Evolutionary conservation across 805 yeast species (phyloP).

Genomic region (Candida methanosorbosa): DNA sequence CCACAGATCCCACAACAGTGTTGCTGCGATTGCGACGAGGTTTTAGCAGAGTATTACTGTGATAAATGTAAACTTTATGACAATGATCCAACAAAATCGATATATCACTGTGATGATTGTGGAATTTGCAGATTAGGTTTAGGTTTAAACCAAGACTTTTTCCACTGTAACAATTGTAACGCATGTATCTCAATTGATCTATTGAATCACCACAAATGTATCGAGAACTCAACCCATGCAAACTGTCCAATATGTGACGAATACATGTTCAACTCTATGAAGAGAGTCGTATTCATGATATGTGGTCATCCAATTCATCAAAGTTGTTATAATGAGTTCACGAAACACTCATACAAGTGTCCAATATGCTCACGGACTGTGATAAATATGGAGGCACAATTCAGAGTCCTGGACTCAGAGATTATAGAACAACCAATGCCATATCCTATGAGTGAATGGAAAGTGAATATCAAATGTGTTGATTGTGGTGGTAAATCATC

Average conservation of each 20-base stretch:
- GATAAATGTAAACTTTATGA: constrained; percentile 73
- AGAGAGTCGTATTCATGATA: constrained; percentile 80
- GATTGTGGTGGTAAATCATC: constrained; percentile 83
- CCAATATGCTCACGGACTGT: constrained; percentile 85
- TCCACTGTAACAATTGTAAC: constrained; percentile 85
- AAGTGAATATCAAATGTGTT: constrained; percentile 67
- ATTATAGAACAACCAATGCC: constrained; percentile 72
- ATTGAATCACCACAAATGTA: constrained; percentile 71
- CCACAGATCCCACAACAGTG: constrained; percentile 67
- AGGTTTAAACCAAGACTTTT: constrained; percentile 82
- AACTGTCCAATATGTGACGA: constrained; percentile 93
- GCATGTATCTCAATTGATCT: constrained; percentile 80
- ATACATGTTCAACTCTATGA: constrained; percentile 74
- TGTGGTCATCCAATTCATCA: constrained; percentile 96
- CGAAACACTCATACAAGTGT: constrained; percentile 81
- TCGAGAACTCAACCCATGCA: constrained; percentile 80
- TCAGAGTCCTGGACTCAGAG: constrained; percentile 79
- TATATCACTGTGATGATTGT: constrained; percentile 88
- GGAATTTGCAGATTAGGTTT: constrained; percentile 88
- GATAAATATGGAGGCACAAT: constrained; percentile 81
- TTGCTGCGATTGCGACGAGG: constrained; percentile 56
- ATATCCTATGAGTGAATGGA: constrained; percentile 68
- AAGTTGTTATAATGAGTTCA: constrained; percentile 69
- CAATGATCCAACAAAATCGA: constrained; percentile 66
- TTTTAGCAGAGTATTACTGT: constrained; percentile 74